phyloP scores from a whole-genome alignment of 345 rosid species.

The Leavenworthia alabamica region DNA sequence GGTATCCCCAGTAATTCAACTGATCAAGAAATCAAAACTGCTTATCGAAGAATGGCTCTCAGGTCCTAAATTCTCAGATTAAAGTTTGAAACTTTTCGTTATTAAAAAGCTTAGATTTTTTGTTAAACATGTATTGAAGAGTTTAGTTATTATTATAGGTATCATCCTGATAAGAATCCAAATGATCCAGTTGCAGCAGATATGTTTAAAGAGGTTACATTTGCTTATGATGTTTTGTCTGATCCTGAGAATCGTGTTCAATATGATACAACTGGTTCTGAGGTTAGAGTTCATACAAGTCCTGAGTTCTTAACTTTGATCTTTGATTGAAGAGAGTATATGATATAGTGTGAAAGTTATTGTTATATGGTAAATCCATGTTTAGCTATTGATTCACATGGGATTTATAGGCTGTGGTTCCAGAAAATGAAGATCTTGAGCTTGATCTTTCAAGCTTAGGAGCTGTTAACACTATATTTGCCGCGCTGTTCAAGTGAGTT shows the following conservation, averaged over 20 bases:
- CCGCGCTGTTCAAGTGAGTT: conserved; percentile 83
- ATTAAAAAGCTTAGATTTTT: not conserved
- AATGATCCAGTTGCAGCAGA: conserved; percentile 88
- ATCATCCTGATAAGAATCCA: conserved; percentile 96
- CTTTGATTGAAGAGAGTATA: not conserved
- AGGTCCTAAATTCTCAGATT: conserved; percentile 31
- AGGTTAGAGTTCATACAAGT: conserved; percentile 44
- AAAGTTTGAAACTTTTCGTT: not conserved
- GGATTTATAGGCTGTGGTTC: conserved; percentile 50
- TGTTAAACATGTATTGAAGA: not conserved
- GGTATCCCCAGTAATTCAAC: conserved; percentile 61
- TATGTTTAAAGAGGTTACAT: conserved; percentile 80
- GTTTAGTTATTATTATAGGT: conserved; percentile 42
- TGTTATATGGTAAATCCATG: not conserved
- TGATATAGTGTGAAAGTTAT: not conserved
- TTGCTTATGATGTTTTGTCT: conserved; percentile 81
- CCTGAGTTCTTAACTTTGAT: not conserved
- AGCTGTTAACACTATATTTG: conserved; percentile 89
- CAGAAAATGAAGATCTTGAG: conserved; percentile 80
- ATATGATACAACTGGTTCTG: conserved; percentile 79
- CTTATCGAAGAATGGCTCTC: conserved; percentile 94
- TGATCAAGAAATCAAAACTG: conserved; percentile 88
- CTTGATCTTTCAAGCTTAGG: conserved; percentile 96
- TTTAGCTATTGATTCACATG: not conserved
- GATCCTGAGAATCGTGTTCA: conserved; percentile 81